Percentiles rank a stretch among this genome's conserved stretches.
These are phyloP conservation scores for Alternaria viburni DNA, from an alignment of 2,329 filamentous ascomycete species.

Conservation along the genomic window DNA sequence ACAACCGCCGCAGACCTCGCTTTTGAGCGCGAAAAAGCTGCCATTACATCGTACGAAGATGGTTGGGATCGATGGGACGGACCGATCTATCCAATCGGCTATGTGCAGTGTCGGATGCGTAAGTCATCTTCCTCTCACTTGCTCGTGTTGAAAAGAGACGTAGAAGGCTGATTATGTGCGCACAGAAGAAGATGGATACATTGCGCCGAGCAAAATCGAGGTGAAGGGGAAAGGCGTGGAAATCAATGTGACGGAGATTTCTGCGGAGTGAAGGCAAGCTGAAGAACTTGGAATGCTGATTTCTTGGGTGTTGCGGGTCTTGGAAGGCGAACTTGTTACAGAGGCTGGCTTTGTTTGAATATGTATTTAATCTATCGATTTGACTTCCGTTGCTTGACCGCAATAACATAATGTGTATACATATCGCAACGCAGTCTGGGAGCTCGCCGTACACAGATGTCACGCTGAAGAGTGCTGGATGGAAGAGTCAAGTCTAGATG, in stretches of 20 bases:
- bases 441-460: background rate
- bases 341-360: background rate
- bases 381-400: background rate
- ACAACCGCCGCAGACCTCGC: slow-evolving; percentile 19
- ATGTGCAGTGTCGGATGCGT: slow-evolving; percentile 33
- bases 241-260: background rate
- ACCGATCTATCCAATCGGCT: slow-evolving; percentile 30
- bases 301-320: background rate
- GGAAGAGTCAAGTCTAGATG: background rate
- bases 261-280: background rate
- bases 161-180: background rate
- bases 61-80: slow-evolving; percentile 37
- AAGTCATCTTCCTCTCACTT: background rate
- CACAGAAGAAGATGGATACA: slow-evolving; percentile 1
- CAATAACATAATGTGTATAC: background rate
- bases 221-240: background rate
- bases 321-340: background rate
- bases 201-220: background rate
- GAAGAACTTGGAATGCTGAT: background rate
- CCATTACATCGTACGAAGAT: slow-evolving; percentile 34
- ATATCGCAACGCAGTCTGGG: background rate
- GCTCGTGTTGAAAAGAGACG: too few relatives aligned
- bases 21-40: slow-evolving; percentile 31
- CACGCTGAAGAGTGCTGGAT: background rate
- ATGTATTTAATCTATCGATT: background rate